Evolutionary conservation across 768 basidiomycete genomes (phyloP).

Genomic region (Royoungia palumana): DNA sequence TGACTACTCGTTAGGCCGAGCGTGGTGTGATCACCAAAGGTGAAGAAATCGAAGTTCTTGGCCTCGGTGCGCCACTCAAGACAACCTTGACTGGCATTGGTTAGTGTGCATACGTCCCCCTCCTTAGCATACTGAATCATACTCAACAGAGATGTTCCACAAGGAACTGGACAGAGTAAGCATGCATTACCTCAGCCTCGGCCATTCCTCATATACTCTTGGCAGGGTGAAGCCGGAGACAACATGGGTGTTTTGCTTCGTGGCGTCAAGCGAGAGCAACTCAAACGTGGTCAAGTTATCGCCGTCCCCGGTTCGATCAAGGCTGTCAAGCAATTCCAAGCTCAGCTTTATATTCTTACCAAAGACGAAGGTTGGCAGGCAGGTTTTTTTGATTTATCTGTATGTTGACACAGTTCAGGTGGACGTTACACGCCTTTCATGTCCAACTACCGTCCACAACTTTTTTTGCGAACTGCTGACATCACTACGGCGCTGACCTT

Average conservation of each 20-base stretch:
- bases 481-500: constrained; percentile 82
- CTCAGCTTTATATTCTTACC: constrained; percentile 72
- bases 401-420: constrained; percentile 31
- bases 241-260: constrained; percentile 98
- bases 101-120: constrained; percentile 21
- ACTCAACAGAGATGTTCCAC: constrained; percentile 90
- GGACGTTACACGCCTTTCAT: constrained; percentile 92
- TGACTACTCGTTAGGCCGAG: constrained; percentile 58
- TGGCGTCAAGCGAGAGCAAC: constrained; percentile 95
- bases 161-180: constrained; percentile 93
- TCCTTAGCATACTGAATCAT: constrained; percentile 3
- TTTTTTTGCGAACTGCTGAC: constrained; percentile 95
- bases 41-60: constrained; percentile 89
- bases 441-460: constrained; percentile 90
- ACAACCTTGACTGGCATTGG: constrained; percentile 95
- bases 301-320: constrained; percentile 88
- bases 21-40: constrained; percentile 91
- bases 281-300: constrained; percentile 91
- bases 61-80: constrained; percentile 77
- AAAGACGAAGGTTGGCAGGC: constrained; percentile 39
- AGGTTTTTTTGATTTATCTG: constrained; percentile 47
- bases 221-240: constrained; percentile 92
- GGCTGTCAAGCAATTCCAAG: constrained; percentile 91
- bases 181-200: not conserved
- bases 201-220: not conserved